These are phyloP conservation scores for Kuraishia ogatae DNA, from an alignment of 805 yeast genomes.

Conservation along the genomic window DNA sequence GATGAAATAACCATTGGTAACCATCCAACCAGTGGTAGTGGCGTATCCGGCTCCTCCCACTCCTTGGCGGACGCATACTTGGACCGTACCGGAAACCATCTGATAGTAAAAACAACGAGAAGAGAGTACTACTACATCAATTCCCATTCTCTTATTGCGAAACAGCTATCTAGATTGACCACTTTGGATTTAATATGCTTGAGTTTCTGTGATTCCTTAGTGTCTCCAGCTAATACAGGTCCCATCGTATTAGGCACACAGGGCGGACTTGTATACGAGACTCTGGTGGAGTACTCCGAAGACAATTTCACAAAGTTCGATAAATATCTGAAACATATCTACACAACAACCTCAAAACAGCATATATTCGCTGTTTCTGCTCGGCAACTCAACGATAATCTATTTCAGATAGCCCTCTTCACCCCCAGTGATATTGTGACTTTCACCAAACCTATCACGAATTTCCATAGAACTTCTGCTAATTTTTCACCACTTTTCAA, in stretches of 20 bases:
- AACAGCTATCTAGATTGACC: constrained; percentile 36
- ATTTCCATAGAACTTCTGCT: constrained; percentile 6
- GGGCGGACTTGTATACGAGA: constrained; percentile 40
- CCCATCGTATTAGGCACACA: constrained; percentile 39
- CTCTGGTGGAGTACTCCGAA: constrained; percentile 32
- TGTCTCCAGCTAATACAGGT: constrained; percentile 27
- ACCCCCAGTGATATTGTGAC: background rate
- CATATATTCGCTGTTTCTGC: constrained; percentile 2
- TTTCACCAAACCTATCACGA: constrained; percentile 1
- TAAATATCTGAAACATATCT: constrained; percentile 29
- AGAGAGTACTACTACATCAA: constrained; percentile 41
- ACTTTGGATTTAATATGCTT: constrained; percentile 34
- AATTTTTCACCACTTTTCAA: constrained; percentile 6
- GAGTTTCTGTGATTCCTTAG: constrained; percentile 23
- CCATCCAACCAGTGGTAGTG: constrained; percentile 10
- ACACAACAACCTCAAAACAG: constrained; percentile 16
- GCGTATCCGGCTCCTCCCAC: constrained; percentile 8
- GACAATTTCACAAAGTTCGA: constrained; percentile 35
- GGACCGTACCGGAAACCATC: constrained; percentile 44
- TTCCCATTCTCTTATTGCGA: constrained; percentile 28
- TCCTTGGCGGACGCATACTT: constrained; percentile 27
- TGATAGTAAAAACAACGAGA: constrained; percentile 37
- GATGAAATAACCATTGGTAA: constrained; percentile 28
- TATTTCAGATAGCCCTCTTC: constrained; percentile 1
- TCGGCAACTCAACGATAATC: background rate